Evolutionary conservation across 345 rosid species (phyloP), one percentile per base, ranked within the genome.

Genomic region (Crucihimalaya himalaica): DNA sequence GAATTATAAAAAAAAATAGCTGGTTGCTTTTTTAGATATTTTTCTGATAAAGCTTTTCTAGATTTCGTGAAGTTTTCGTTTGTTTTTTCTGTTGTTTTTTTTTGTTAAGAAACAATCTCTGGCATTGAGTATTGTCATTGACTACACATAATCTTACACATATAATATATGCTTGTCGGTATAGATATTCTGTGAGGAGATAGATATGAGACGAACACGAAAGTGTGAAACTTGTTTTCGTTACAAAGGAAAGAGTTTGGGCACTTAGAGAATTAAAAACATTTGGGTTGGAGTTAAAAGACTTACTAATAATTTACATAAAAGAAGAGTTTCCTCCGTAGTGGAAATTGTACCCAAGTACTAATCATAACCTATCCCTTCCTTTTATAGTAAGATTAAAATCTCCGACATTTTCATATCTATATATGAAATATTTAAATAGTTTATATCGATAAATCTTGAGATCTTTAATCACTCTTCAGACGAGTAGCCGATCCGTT

Each of bases 401-500:
- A 1, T 59, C 29, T 53, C 56, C 72, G n/a, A 58, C 56, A 71
- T 50, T 56, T 70, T 48, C 40, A 58, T 57, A 65, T 47, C 14
- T 50, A 71, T 62, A 70, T 14, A 76, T 63, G 31, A 21, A 13
- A 70, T 70, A 69, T 13, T 62, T 19, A 43, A 7, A 46, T 52
- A 70, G 53, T 14, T 45, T 54, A 70, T 63, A 63, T 32, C 63
- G 52, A 61, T 47, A 28, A 28, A 63, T 57, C 53, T 56, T 71
- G 32, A 57, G 32, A 57, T 70, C 62, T 64, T 64, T 65, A 19
- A 59, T 77, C 72, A 58, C 59, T 65, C 68, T 50, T 71, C 58
- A 35, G 75, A 60, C 2, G 90, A 52, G 75, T 87, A 86, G 63
- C 83, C 87, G 66, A 84, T 85, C 72, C 85, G 89, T 81, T 92